A percentile compares a stretch with the other conserved stretches of the same genome.
phyloP scores from a whole-genome alignment of 208 protist genomes.

The Crithidia sp. region DNA sequence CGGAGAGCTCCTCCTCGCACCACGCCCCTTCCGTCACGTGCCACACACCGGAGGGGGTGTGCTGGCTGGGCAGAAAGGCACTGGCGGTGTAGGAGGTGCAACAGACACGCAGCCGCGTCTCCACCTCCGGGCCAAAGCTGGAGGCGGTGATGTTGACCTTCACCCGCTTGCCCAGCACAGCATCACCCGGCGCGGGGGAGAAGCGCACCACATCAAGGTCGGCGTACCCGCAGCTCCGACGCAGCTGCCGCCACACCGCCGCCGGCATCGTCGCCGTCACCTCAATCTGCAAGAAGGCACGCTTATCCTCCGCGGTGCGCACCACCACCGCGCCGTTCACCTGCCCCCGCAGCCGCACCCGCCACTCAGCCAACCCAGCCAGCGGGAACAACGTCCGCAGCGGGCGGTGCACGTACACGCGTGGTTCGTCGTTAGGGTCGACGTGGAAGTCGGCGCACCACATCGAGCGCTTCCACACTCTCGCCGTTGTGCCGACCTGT shows the following conservation, averaged over 20 bases:
- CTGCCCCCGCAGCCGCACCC: slow-evolving; percentile 12
- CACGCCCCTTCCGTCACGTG: background rate
- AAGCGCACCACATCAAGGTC: slow-evolving; percentile 20
- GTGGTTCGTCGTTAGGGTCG: slow-evolving; percentile 27
- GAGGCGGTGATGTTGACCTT: slow-evolving; percentile 21
- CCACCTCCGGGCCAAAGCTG: slow-evolving; percentile 9
- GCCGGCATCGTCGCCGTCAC: slow-evolving; percentile 6
- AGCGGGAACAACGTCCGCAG: slow-evolving; percentile 53
- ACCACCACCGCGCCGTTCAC: slow-evolving; percentile 12
- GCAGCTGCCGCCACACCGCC: slow-evolving; percentile 19
- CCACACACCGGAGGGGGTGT: slow-evolving; percentile 25
- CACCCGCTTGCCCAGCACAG: slow-evolving; percentile 16
- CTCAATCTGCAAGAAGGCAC: slow-evolving; percentile 23
- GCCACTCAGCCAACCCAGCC: slow-evolving; percentile 23
- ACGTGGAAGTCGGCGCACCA: slow-evolving; percentile 40
- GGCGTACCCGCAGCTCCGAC: background rate
- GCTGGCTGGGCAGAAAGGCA: slow-evolving; percentile 18
- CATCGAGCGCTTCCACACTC: slow-evolving; percentile 29
- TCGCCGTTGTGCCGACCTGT: slow-evolving; percentile 6
- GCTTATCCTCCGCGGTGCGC: background rate
- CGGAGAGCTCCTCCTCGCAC: slow-evolving; percentile 25
- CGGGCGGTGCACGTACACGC: slow-evolving; percentile 29
- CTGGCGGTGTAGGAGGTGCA: slow-evolving; percentile 14
- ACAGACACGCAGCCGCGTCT: slow-evolving; percentile 24
- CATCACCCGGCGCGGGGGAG: slow-evolving; percentile 23